These are phyloP conservation scores for Lanmaoa rubissima DNA, from an alignment of 768 basidiomycete genomes.

Conservation along the genomic window DNA sequence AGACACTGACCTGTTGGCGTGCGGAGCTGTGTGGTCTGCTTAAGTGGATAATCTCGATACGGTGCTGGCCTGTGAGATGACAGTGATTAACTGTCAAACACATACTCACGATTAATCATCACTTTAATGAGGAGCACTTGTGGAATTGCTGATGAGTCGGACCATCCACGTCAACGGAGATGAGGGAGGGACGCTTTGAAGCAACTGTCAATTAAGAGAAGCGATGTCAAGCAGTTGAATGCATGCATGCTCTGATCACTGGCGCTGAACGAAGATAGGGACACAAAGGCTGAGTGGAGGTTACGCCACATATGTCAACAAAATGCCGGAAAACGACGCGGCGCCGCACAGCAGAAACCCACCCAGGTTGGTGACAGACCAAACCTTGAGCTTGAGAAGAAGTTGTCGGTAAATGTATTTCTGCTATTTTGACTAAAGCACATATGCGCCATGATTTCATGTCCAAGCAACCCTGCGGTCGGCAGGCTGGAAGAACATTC, in stretches of 20 bases:
- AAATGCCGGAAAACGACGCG: neutral
- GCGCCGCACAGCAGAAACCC: conserved; percentile 4
- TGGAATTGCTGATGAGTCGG: neutral
- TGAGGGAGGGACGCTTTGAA: conserved; percentile 15
- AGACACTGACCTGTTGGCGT: conserved; percentile 1
- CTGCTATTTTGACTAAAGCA: neutral
- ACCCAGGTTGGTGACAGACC: neutral
- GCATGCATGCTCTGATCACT: conserved; percentile 12
- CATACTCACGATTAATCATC: neutral
- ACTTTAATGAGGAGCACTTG: neutral
- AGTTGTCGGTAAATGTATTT: neutral
- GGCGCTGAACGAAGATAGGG: conserved; percentile 3
- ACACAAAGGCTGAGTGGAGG: neutral
- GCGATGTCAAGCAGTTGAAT: conserved; percentile 9
- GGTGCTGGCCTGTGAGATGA: neutral
- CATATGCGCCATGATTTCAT: conserved; percentile 2
- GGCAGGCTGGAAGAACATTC: conserved; percentile 1
- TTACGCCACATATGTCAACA: conserved; percentile 19
- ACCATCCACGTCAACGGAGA: conserved; percentile 19
- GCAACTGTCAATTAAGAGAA: conserved; percentile 17
- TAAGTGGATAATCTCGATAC: neutral
- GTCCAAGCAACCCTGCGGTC: neutral
- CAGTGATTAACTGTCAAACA: neutral
- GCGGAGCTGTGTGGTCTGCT: neutral
- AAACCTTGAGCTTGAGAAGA: conserved; percentile 17